Base-by-base conservation (phyloP, 805 yeast species). In the Metschnikowia anglica region DNA sequence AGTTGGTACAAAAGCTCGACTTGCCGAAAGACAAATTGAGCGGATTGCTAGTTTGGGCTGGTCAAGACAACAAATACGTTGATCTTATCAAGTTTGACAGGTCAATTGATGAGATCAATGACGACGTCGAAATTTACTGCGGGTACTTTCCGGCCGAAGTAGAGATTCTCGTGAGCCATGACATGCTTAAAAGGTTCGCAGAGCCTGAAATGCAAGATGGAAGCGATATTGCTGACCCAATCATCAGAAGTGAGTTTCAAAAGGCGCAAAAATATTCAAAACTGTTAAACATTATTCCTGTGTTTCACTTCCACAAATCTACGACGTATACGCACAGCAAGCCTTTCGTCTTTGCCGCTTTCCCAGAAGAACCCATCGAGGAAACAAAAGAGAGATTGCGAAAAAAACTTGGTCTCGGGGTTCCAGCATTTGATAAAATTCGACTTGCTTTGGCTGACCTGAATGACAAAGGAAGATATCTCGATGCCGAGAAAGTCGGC, bases 371-470 rank as follows among this genome's bases (percentile, higher is more conserved):
- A 60, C 63, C 66, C 34, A 77, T 86, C 34, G 58, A 62, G 2
- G 80, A 76, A 10, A 83, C 95, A 2, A 80, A 74, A 53, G 72
- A 66, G 13, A 76, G 98, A 48, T 67, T 93, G 48, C 83, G 83
- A 56, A 72, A 71, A 48, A 75, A 76, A 39, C 65, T 90, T 48
- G 96, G 97, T 0, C 65, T 87, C 42, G 88, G 90, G 8, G 83
- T 80, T 41, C 84, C 80, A 52, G 91, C 88, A 47, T 88, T 90
- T 57, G 82, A 82, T 16, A 88, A 85, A 56, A 78, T 90, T 24
- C 77, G 77, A 49, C 66, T 90, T 53, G 85, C 86, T 0, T 59
- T 83, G 23, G 73, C 81, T 8, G 76, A 69, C 46, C 43, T 43
- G 15, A 55, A 62, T 37, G 72, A 67, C 37, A 68, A 66, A 49